Base-by-base conservation (phyloP, 1,284 basidiomycete species). In the Puccinia novopanici region DNA sequence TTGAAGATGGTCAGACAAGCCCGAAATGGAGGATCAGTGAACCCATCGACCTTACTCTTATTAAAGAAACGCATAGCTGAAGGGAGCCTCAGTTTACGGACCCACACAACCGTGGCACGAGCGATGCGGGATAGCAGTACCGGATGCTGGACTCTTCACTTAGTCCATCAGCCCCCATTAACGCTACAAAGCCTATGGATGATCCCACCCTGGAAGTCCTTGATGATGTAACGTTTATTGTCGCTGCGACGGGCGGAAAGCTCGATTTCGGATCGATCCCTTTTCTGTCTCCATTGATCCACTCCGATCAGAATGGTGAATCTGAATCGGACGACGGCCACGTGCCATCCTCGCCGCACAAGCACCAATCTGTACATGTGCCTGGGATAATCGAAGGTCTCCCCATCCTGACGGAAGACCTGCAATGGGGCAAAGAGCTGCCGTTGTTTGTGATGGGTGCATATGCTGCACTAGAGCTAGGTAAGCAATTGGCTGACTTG, bases 401-500 rank as follows among this genome's bases (percentile, higher is more conserved):
- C 12, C 78, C 78, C 40, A 13, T 65, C 17, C 37, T 80, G 34
- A 74, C 78, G 22, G 78, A 80, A 45, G 70, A 63, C 48, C 50
- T 80, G 24, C 78, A 80, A 40, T 74, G 70, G 70, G 78, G 78
- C 0, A 73, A 61, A 55, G 27, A 74, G 40, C 59, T 80, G 13
- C 78, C 78, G 40, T 65, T 80, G 57, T 80, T 74, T 74, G 78
- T 80, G 45, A 74, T 67, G 71, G 78, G 78, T 6, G 78, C 70
- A 65, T 80, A 80, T 27, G 78, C 78, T 19, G 61, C 45, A 34
- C 57, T 80, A 50, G 78, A 74, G 55, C 45, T 80, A 59, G 78
- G 78, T 80, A 45, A 74, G 61, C 9, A 52, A 52, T 74, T 77
- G 19, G 40, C 45, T 22, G 6, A 52, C 27, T 70, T 22, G 34